phyloP scores from a whole-genome alignment of 148 eudicot genomes.

The Oxyria digyna region DNA sequence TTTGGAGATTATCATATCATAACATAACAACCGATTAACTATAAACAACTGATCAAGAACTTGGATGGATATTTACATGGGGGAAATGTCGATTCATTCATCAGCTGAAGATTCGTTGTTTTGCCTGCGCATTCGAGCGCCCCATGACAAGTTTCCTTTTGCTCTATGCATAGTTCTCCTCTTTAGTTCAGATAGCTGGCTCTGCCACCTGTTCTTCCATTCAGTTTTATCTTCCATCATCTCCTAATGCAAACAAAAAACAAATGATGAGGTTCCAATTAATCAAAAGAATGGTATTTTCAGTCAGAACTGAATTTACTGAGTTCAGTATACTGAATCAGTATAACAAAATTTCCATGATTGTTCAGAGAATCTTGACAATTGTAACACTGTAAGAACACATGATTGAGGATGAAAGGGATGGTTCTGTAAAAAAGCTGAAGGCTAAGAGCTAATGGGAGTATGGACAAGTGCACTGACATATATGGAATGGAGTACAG shows the following conservation, averaged over 20 bases:
- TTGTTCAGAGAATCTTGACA: background rate
- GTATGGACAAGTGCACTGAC: background rate
- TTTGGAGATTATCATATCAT: background rate
- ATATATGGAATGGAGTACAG: background rate
- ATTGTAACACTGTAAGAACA: background rate
- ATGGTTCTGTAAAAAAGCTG: background rate
- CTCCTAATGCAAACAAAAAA: slow-evolving; percentile 7
- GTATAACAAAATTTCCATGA: background rate
- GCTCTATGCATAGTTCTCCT: slow-evolving; percentile 51
- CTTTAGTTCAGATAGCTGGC: slow-evolving; percentile 59
- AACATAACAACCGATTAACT: background rate
- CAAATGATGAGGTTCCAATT: background rate
- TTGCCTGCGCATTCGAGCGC: slow-evolving; percentile 68
- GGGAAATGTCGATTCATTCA: background rate
- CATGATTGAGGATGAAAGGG: background rate
- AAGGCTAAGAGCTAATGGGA: background rate
- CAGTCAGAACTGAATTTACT: background rate
- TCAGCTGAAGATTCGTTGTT: slow-evolving; percentile 18
- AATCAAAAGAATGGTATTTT: background rate
- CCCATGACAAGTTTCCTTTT: slow-evolving; percentile 54
- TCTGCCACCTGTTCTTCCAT: slow-evolving; percentile 76
- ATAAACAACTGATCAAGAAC: background rate
- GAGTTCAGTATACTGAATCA: background rate
- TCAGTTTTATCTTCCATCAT: slow-evolving; percentile 48
- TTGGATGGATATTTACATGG: background rate